phyloP scores from a whole-genome alignment of 2,329 filamentous ascomycete genomes.

The Periglandula ipomoeae region DNA sequence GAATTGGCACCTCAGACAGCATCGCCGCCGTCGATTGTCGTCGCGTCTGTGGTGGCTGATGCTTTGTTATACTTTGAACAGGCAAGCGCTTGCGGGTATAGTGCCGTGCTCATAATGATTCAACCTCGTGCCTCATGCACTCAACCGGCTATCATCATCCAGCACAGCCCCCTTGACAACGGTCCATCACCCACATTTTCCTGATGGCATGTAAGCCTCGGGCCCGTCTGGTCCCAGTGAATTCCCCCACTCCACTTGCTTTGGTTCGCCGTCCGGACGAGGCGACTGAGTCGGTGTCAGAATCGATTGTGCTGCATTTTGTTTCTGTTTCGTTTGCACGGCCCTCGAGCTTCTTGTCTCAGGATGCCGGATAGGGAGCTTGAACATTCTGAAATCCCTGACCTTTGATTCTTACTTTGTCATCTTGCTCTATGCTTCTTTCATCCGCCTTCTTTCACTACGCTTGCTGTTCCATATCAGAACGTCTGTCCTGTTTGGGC shows the following conservation, averaged over 20 bases:
- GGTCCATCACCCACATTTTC: constrained; percentile 1
- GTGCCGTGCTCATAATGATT: neutral
- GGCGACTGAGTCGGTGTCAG: neutral
- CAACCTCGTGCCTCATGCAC: neutral
- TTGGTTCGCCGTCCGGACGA: neutral
- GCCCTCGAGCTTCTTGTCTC: neutral
- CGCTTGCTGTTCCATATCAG: neutral
- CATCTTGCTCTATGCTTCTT: neutral
- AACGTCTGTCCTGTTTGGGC: neutral
- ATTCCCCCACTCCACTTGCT: neutral
- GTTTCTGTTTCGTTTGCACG: neutral
- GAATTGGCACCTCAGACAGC: neutral
- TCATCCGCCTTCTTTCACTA: neutral
- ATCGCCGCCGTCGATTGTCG: neutral
- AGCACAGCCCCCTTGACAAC: constrained; percentile 1
- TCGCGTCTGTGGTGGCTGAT: neutral
- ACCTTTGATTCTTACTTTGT: neutral
- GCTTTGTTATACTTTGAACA: neutral
- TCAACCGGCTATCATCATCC: neutral
- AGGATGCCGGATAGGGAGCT: neutral
- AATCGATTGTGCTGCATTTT: neutral
- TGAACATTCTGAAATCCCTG: neutral
- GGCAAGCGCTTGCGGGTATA: neutral
- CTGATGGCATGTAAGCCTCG: neutral
- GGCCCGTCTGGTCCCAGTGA: neutral